Conservation (phyloP, 2,329 filamentous ascomycete species). For the Coccinonectria pachysandricola region DNA sequence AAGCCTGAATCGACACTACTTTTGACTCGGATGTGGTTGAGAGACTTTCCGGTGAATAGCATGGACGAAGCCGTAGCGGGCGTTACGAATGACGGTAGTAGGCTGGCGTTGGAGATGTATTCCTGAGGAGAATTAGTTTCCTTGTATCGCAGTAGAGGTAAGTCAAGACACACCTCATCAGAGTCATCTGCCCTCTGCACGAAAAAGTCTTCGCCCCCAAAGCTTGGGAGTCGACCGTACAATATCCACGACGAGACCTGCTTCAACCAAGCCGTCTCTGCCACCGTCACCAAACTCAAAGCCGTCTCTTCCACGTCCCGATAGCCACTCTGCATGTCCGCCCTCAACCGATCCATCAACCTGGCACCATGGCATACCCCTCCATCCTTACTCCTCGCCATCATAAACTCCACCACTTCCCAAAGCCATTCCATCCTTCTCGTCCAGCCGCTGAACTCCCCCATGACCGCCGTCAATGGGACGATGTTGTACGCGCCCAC, state of each 20-base stretch:
- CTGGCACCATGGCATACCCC: slow-evolving; percentile 53
- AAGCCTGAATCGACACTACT: slow-evolving; percentile 33
- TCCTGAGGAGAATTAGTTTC: slow-evolving; percentile 28
- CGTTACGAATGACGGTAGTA: slow-evolving; percentile 74
- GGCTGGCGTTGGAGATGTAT: slow-evolving; percentile 45
- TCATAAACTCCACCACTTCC: slow-evolving; percentile 61
- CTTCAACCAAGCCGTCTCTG: slow-evolving; percentile 84
- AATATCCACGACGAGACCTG: slow-evolving; percentile 85
- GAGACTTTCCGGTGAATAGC: slow-evolving; percentile 79
- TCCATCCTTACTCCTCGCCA: slow-evolving; percentile 26
- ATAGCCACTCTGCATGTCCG: slow-evolving; percentile 79
- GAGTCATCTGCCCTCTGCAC: slow-evolving; percentile 43
- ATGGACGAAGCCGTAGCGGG: slow-evolving; percentile 67
- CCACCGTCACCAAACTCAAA: slow-evolving; percentile 59
- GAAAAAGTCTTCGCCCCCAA: slow-evolving; percentile 81
- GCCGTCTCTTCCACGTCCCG: slow-evolving; percentile 73
- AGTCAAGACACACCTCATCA: slow-evolving; percentile 27
- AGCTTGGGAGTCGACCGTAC: slow-evolving; percentile 71
- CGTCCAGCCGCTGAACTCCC: slow-evolving; percentile 80
- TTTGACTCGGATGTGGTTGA: slow-evolving; percentile 67
- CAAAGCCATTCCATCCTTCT: slow-evolving; percentile 79
- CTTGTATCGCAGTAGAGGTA: not conserved
- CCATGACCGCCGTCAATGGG: slow-evolving; percentile 73
- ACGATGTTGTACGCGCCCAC: slow-evolving; percentile 93
- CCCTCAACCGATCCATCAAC: slow-evolving; percentile 67